Base-by-base conservation (phyloP, 495 filamentous ascomycete species). In the Trypethelium eluteriae region DNA sequence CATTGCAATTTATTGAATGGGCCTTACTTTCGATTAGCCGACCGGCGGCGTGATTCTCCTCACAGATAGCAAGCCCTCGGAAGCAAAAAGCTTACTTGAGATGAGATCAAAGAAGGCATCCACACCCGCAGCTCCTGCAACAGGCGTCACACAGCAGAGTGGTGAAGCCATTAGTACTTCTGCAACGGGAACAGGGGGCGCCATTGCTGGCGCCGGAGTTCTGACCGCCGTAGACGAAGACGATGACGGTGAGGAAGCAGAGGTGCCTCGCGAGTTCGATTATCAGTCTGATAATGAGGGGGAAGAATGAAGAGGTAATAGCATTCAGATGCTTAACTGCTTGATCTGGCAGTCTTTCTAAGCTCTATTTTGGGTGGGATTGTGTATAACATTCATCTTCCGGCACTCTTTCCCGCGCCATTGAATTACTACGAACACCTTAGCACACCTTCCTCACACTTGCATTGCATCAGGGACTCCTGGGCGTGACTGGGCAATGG, bases 1-100 rank as follows among this genome's bases (percentile, higher is more conserved):
- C 64, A 2, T 34, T 4, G 2, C 38, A 16, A 67, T 32, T 50
- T 49, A 35, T 34, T 32, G 25, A 64, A 36, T 71, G 49, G 68
- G 44, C 3, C 63, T 61, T 46, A 38, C 25, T 38, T 63, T 0
- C 76, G 63, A 82, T 35, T 69, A 96, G 90, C 92, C 95, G 66
- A 96, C 95, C 62, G 93, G 94, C 64, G 95, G 95, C 66, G 90
- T 96, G 36, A 88, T 98, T 14, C 82, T 99, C 36, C 84, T 98
- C 35, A 80, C 88, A n/a, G 95, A 99, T 76, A 91, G 88, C 44
- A 83, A 88, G 63, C 90, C 92, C 5, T 83, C 84, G 3, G 89
- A 95, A 73, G 77, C 87, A 50, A 93, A 93, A 73, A 78, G 84
- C 36, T 84, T 92, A 11, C 82, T 97, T 69, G 92, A 96, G 73